Percentiles rank a stretch among this genome's conserved stretches.
Evolutionary conservation across 2,329 filamentous ascomycete genomes (phyloP).

Genomic region (Massarina eburnea): DNA sequence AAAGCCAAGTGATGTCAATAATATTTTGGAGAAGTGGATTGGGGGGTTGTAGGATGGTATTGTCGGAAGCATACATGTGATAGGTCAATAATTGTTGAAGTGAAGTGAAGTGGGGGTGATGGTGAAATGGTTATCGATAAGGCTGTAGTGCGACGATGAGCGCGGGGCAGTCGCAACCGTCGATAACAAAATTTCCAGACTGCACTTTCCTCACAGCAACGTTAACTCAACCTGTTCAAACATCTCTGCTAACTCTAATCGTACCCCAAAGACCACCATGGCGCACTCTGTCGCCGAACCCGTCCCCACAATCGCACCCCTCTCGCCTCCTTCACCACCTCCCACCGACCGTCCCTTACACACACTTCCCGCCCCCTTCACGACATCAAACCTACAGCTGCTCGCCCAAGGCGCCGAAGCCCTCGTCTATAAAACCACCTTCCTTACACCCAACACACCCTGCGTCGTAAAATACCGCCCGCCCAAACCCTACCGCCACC

Average conservation of each 20-base stretch:
- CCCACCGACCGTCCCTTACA: conserved; percentile 26
- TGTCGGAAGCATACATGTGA: too few species aligned
- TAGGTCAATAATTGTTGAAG: too few species aligned
- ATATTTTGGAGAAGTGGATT: too few species aligned
- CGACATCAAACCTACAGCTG: conserved; percentile 64
- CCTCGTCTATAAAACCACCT: conserved; percentile 84
- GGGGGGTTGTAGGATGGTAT: too few species aligned
- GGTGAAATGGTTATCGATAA: too few species aligned
- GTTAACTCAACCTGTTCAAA: not conserved
- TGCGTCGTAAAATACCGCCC: conserved; percentile 91
- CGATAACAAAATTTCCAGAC: conserved; percentile 9
- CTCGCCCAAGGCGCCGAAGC: conserved; percentile 95
- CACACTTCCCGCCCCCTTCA: conserved; percentile 32
- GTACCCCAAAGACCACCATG: conserved; percentile 13
- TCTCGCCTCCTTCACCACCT: conserved; percentile 22
- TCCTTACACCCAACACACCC: conserved; percentile 66
- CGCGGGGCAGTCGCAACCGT: not conserved
- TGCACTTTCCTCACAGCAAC: not conserved
- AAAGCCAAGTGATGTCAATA: too few species aligned
- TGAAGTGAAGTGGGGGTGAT: too few species aligned
- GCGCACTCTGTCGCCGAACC: conserved; percentile 7
- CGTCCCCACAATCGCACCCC: conserved; percentile 16
- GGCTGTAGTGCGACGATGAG: too few species aligned
- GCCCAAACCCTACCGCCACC: conserved; percentile 88
- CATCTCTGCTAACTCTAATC: not conserved